Base-by-base conservation (phyloP, 2,329 filamentous ascomycete genomes). In the Calonectria honghensis region DNA sequence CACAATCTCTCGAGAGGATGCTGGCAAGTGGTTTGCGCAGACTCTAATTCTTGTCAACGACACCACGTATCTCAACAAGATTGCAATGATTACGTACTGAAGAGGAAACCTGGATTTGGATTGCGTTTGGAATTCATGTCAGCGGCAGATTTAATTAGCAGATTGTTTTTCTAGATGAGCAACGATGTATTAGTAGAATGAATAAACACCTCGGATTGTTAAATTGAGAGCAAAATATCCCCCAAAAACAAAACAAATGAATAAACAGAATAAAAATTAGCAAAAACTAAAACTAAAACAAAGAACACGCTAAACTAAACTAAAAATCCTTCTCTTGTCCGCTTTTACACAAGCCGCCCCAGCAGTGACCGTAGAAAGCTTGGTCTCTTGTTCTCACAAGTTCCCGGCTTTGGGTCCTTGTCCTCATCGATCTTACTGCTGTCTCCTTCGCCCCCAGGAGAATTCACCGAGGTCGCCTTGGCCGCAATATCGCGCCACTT, bases 1-100 rank as follows among this genome's bases (percentile, higher is more conserved):
- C 70, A 84, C 82, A 1, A 89, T 90, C 61, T 85, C 84, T 10
- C 80, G 88, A 45, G 86, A 87, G 73, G 89, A 90, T 73, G 84
- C 86, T 4, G 89, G 89, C 0, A 81, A 78, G 70, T 90, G 88
- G 87, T 82, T 89, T 11, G 87, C 85, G 31, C 81, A 87, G 64
- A 85, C 87, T 20, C 52, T 86, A 32, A 50, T 89, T 5, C 13
- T 80, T 35, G 70, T 72, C 18, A 77, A 70, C 32, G 75, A 76
- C 1, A 52, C 57, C 3, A 79, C 74, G 45, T 88, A 85, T 52
- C 18, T 78, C 24, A 78, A 82, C 29, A 88, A 86, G 81, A 82
- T 84, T 68, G 83, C 79, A 0, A 82, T 79, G 1, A 78, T 88
- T 35, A 86, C 85, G 0, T 86, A 84, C 72, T 86, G 45, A 52